phyloP scores from a whole-genome alignment of 2,329 filamentous ascomycete genomes.

The Venturia pyrina region DNA sequence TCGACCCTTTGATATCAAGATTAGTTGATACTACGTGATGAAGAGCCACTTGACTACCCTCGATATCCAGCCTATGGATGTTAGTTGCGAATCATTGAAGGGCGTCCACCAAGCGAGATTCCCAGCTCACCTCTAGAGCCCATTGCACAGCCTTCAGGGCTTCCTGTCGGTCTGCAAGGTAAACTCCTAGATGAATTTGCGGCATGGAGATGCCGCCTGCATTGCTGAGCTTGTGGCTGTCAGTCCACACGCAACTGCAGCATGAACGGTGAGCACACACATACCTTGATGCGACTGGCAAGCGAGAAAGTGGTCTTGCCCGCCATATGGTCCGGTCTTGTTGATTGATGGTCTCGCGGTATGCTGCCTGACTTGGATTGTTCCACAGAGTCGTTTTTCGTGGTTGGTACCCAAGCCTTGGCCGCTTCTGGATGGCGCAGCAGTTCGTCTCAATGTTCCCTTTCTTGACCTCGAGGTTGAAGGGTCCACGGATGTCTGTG shows the following conservation, averaged over 20 bases:
- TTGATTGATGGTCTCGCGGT: constrained; percentile 14
- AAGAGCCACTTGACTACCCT: constrained; percentile 22
- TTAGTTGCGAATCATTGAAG: neutral
- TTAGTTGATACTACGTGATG: constrained; percentile 17
- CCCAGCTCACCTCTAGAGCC: constrained; percentile 45
- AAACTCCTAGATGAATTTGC: constrained; percentile 63
- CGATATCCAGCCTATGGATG: constrained; percentile 34
- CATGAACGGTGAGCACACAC: constrained; percentile 11
- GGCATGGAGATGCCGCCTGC: constrained; percentile 51
- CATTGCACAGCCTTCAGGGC: constrained; percentile 47
- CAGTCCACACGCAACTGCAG: neutral
- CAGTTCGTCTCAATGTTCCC: neutral
- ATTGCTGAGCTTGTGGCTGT: constrained; percentile 39
- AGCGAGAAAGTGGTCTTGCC: constrained; percentile 28
- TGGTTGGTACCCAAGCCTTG: neutral
- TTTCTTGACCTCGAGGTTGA: neutral
- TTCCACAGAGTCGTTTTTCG: neutral
- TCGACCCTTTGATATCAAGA: constrained; percentile 34
- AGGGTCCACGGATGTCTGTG: neutral
- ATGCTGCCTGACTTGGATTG: neutral
- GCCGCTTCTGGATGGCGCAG: neutral
- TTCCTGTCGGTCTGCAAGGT: constrained; percentile 56
- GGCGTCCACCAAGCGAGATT: neutral
- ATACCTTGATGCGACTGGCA: constrained; percentile 32
- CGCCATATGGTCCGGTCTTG: constrained; percentile 21